These are phyloP conservation scores for Penicillium psychrosexuale DNA, from an alignment of 2,329 filamentous ascomycete genomes.

Conservation along the genomic window DNA sequence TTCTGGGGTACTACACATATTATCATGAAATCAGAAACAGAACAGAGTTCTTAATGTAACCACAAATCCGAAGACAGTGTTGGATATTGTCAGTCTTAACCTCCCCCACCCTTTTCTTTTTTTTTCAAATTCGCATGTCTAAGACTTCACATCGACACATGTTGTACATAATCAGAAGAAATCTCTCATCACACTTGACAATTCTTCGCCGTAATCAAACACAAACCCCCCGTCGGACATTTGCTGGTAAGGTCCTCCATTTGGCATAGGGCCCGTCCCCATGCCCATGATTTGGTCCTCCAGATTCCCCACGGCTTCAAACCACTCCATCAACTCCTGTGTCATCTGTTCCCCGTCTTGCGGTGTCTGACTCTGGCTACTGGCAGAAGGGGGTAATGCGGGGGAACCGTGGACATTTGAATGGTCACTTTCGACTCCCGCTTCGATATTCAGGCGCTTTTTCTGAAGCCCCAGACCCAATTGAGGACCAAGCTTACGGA, in stretches of 20 bases:
- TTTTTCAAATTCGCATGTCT: background rate
- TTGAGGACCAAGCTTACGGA: constrained; percentile 60
- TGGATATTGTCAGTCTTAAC: background rate
- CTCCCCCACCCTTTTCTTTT: background rate
- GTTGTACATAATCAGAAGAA: constrained; percentile 21
- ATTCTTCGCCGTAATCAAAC: constrained; percentile 56
- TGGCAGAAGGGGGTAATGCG: constrained; percentile 54
- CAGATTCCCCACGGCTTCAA: constrained; percentile 59
- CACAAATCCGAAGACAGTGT: background rate
- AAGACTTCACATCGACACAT: background rate
- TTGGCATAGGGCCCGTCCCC: constrained; percentile 22
- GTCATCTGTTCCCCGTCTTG: constrained; percentile 56
- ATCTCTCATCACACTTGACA: constrained; percentile 58
- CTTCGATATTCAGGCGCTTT: constrained; percentile 6
- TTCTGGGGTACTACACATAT: background rate
- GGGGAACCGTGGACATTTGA: constrained; percentile 43
- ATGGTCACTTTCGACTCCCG: background rate
- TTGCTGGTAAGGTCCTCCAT: constrained; percentile 22
- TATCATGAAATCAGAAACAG: background rate
- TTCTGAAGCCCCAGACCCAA: constrained; percentile 50
- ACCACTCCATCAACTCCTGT: constrained; percentile 59
- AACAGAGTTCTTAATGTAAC: background rate
- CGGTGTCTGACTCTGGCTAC: constrained; percentile 45
- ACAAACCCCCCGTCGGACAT: constrained; percentile 35
- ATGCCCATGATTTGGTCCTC: constrained; percentile 41